phyloP scores from a whole-genome alignment of 331 rosid genomes.

The Prunus yedoensis region DNA sequence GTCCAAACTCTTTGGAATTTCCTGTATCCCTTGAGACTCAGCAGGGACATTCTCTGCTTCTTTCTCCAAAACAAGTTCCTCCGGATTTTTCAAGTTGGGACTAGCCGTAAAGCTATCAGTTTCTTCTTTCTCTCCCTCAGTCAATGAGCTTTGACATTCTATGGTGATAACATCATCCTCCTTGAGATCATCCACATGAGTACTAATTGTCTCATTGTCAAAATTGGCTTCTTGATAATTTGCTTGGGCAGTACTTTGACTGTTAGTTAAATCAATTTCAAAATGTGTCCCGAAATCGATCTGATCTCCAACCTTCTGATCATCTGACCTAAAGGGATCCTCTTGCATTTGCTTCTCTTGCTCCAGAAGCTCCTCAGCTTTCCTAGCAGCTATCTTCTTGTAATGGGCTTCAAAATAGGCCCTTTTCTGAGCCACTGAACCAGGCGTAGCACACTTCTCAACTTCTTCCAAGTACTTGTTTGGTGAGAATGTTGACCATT shows the following conservation, averaged over 20 bases:
- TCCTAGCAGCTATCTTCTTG: conserved; percentile 86
- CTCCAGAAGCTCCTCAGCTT: conserved; percentile 74
- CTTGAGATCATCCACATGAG: conserved; percentile 31
- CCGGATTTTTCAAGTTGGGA: conserved; percentile 40
- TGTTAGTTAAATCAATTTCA: conserved; percentile 32
- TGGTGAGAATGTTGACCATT: conserved; percentile 91
- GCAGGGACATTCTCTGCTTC: conserved; percentile 36
- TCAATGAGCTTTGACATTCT: conserved; percentile 33
- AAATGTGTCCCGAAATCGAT: conserved; percentile 27
- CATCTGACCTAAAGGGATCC: conserved; percentile 41
- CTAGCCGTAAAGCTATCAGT: conserved; percentile 31
- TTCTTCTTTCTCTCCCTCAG: conserved; percentile 43
- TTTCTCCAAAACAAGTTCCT: conserved; percentile 38
- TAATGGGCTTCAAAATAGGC: conserved; percentile 97
- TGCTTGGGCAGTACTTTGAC: conserved; percentile 28
- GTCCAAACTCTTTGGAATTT: conserved; percentile 38
- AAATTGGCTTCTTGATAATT: conserved; percentile 27
- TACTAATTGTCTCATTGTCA: conserved; percentile 30
- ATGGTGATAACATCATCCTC: conserved; percentile 36
- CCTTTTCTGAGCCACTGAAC: conserved; percentile 93
- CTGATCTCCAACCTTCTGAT: conserved; percentile 48
- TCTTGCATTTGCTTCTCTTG: conserved; percentile 53
- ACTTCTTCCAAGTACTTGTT: conserved; percentile 96
- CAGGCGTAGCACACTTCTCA: conserved; percentile 92
- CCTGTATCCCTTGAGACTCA: conserved; percentile 44